Evolutionary conservation across 2,329 filamentous ascomycete genomes (phyloP).

Genomic region (Verticillium klebahnii): DNA sequence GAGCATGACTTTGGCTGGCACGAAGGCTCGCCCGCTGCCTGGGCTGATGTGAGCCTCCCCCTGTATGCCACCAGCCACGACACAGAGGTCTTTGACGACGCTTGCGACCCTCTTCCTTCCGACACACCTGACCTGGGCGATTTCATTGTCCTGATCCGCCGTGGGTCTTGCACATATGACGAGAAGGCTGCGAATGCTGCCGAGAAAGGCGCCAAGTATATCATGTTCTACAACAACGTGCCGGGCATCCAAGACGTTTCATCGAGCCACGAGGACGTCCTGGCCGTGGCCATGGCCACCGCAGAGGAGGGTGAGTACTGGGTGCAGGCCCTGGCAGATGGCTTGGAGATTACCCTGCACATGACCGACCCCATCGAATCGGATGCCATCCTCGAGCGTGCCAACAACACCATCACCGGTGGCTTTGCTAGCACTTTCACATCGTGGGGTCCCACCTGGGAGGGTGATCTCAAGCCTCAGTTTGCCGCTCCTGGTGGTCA

Average conservation of each 20-base stretch:
- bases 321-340: slow-evolving; percentile 36
- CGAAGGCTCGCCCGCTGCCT: slow-evolving; percentile 33
- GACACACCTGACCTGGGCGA: slow-evolving; percentile 52
- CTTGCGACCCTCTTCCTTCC: slow-evolving; percentile 46
- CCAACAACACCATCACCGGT: slow-evolving; percentile 37
- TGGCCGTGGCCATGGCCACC: slow-evolving; percentile 36
- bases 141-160: slow-evolving; percentile 55
- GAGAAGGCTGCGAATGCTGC: slow-evolving; percentile 49
- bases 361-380: slow-evolving; percentile 37
- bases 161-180: slow-evolving; percentile 52
- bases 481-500: slow-evolving; percentile 51
- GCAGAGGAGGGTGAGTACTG: slow-evolving; percentile 36
- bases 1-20: slow-evolving; percentile 36
- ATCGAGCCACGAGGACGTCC: slow-evolving; percentile 22
- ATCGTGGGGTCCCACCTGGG: slow-evolving; percentile 58
- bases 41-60: slow-evolving; percentile 40
- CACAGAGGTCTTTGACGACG: slow-evolving; percentile 41
- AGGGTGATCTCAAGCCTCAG: slow-evolving; percentile 52
- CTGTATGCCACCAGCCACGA: slow-evolving; percentile 47
- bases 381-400: slow-evolving; percentile 24
- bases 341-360: slow-evolving; percentile 36
- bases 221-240: slow-evolving; percentile 58
- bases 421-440: slow-evolving; percentile 50
- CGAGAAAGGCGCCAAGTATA: slow-evolving; percentile 52
- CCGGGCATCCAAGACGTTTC: slow-evolving; percentile 28